Evolutionary conservation across 768 basidiomycete genomes (phyloP), one percentile per base, ranked within the genome.

Genomic region (Russula foetens): DNA sequence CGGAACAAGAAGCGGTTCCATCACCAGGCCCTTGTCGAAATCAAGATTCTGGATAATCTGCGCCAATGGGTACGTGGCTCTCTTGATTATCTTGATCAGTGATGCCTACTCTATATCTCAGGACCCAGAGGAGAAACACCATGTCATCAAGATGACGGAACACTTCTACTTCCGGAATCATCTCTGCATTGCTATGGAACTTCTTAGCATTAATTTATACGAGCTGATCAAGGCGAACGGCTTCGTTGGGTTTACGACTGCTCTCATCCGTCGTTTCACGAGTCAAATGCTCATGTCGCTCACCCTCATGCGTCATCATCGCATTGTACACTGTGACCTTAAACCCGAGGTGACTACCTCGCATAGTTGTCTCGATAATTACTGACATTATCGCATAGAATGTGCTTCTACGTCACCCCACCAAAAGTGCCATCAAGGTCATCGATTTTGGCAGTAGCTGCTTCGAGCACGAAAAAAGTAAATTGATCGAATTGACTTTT

Each of bases 381-480:
- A 33, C 46, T 41, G 29, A 59, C 50, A 26, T 41, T 29, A 8
- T n/a, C n/a, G n/a, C 14, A 12, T 68, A 98, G 95, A 99, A 99
- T 67, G 91, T 99, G 44, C 77, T 98, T 0, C 76, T 99, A 57
- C 86, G 89, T 51, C 97, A 98, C 72, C 97, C 97, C 23, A 86
- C 90, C 2, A 97, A 95, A 77, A 96, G 93, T 68, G 93, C 86
- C 3, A 90, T 99, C 73, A 98, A 98, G 71, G 94, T 98, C 59
- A 98, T 99, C 66, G 97, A 99, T 73, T 99, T 99, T 71, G 97
- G 97, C 48, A 96, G 93, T 67, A 97, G 94, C 69, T 99, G 97
- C 72, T 88, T 98, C 65, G 97, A 98, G 71, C 88, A 96, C 66
- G 97, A 98, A 76, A 98, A 98, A 77, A 96, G 95, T 96, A 69